Evolutionary conservation across 2,329 filamentous ascomycete species (phyloP).

Genomic region (Alternaria solani): DNA sequence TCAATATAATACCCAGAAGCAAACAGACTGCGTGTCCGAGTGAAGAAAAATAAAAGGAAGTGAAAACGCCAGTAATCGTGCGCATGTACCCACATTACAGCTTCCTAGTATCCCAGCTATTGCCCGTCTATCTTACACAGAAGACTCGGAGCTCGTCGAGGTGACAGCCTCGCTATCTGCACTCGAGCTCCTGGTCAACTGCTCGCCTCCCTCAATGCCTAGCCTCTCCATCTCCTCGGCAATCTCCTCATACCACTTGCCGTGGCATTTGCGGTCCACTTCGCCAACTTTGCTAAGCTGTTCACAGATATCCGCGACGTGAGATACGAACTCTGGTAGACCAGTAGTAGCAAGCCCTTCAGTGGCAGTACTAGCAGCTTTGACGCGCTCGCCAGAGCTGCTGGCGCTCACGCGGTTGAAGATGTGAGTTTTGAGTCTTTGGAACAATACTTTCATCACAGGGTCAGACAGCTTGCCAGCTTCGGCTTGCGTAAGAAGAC

Average conservation of each 20-base stretch:
- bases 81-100: neutral
- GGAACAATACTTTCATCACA: slow-evolving; percentile 72
- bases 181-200: slow-evolving; percentile 36
- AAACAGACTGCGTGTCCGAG: neutral
- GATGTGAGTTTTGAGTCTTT: slow-evolving; percentile 72
- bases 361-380: slow-evolving; percentile 71
- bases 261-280: slow-evolving; percentile 74
- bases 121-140: neutral
- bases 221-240: slow-evolving; percentile 61
- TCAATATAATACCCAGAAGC: neutral
- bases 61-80: slow-evolving; percentile 3
- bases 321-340: slow-evolving; percentile 75
- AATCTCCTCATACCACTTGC: slow-evolving; percentile 74
- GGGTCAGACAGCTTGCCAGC: slow-evolving; percentile 64
- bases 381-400: slow-evolving; percentile 74
- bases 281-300: slow-evolving; percentile 69
- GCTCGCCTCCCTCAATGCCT: slow-evolving; percentile 42
- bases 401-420: slow-evolving; percentile 69
- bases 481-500: slow-evolving; percentile 63
- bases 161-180: slow-evolving; percentile 30
- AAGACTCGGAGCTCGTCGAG: slow-evolving; percentile 1
- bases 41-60: neutral
- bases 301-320: slow-evolving; percentile 74
- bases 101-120: neutral
- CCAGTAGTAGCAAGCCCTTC: slow-evolving; percentile 75